Conservation (phyloP, 2,329 filamentous ascomycete species). For the Pestalotiopsis sp. region DNA sequence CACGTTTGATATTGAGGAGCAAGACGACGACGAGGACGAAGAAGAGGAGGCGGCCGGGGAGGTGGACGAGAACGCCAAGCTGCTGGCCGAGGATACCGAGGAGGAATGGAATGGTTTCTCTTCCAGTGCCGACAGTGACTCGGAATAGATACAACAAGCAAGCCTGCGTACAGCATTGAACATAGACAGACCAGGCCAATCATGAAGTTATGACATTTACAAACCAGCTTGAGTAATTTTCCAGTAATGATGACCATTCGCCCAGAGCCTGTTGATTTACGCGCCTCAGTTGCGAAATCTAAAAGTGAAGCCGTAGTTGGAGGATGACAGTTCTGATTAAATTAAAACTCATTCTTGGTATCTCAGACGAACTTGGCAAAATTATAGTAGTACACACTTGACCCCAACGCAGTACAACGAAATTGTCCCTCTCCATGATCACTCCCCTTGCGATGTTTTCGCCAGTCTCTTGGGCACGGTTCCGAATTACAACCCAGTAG, state of each 20-base stretch:
- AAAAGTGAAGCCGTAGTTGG: neutral
- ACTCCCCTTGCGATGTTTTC: too few relatives aligned
- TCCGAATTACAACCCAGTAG: too few relatives aligned
- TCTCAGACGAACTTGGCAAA: too few relatives aligned
- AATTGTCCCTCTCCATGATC: too few relatives aligned
- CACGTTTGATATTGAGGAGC: slow-evolving; percentile 71
- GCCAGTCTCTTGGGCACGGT: too few relatives aligned
- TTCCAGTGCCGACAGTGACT: slow-evolving; percentile 13
- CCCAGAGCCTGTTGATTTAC: neutral
- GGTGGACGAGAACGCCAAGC: slow-evolving; percentile 27
- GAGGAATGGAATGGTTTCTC: slow-evolving; percentile 64
- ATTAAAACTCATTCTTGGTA: too few relatives aligned
- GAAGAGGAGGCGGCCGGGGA: slow-evolving; percentile 33
- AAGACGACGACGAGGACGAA: slow-evolving; percentile 41
- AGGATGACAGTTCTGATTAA: too few relatives aligned
- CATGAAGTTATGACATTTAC: neutral
- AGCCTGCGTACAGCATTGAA: neutral
- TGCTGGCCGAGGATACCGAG: slow-evolving; percentile 48
- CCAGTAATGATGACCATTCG: neutral
- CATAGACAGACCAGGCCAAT: neutral
- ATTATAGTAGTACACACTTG: too few relatives aligned
- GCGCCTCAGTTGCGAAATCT: neutral
- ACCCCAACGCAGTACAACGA: too few relatives aligned
- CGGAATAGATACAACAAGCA: neutral
- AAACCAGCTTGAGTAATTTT: neutral